Evolutionary conservation across 352 stramenopile species (phyloP), one percentile per base, ranked within the genome.

Genomic region (Phytophthora pini): DNA sequence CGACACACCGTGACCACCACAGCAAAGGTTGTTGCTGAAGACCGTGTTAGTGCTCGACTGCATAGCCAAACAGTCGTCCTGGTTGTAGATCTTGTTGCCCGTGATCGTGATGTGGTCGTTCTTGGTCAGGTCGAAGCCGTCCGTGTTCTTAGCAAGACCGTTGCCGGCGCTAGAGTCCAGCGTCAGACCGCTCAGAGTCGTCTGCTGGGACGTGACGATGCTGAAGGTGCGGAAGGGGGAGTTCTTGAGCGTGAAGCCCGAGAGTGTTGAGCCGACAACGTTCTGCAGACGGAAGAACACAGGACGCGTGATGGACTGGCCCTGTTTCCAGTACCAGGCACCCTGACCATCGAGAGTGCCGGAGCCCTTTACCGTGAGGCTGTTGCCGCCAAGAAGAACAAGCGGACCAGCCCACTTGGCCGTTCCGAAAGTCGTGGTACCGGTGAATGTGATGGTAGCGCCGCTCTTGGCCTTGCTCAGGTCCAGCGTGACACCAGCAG

Each of bases 291-390:
- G 47, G 51, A 81, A 76, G 52, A 80, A 72, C 15, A 77, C 65
- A 0, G 73, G 73, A 4, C 65, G 56, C 0, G 51, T 76, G 46
- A 78, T 61, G 12, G 44, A 65, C 31, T 64, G 47, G 6, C 65
- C 66, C 39, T 80, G 65, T 27, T 68, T 68, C 73, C 72, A 80
- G 60, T 80, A 80, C 68, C 63, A 76, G 24, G 44, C 36, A 2
- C 73, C 69, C 41, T 80, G 68, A 27, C 73, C 73, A 17, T 80
- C 73, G 3, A 80, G 62, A n/a, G 40, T 73, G 10, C 72, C 72
- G 3, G 56, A 29, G 2, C 72, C 72, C 13, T 58, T 51, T 1
- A 80, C 65, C n/a, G 27, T 77, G 29, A 80, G 56, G 26, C 64
- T 59, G 0, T 20, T 63, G 15, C 68, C 72, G 17, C 59, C 58